A percentile compares a stretch with the other conserved stretches of the same genome.
These are phyloP conservation scores for Lactarius evosmus DNA, from an alignment of 768 basidiomycete species.

Conservation along the genomic window DNA sequence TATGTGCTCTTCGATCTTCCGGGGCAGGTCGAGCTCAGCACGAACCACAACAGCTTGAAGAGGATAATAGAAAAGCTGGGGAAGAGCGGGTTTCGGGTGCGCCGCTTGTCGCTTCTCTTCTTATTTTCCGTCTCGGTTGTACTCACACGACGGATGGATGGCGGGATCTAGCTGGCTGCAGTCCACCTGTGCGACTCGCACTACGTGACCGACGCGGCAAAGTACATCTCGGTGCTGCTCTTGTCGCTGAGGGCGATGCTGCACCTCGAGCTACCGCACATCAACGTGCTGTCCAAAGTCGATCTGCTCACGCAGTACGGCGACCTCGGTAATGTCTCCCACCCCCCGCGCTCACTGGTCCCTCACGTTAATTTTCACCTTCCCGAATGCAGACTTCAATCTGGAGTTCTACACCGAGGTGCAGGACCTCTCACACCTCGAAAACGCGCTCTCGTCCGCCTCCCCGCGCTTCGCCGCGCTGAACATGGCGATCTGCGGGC, in stretches of 20 bases:
- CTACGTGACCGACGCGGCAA: constrained; percentile 93
- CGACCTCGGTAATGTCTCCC: constrained; percentile 61
- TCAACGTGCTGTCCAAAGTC: constrained; percentile 95
- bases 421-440: constrained; percentile 88
- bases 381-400: constrained; percentile 76
- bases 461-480: constrained; percentile 71
- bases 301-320: constrained; percentile 90
- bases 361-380: neutral
- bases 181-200: constrained; percentile 97
- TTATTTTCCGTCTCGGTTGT: neutral
- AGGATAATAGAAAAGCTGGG: constrained; percentile 66
- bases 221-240: constrained; percentile 90
- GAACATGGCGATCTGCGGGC: constrained; percentile 85
- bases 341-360: too few relatives aligned
- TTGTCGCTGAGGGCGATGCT: constrained; percentile 95
- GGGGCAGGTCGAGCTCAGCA: constrained; percentile 96
- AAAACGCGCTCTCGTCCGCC: constrained; percentile 62
- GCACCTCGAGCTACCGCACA: constrained; percentile 96
- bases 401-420: constrained; percentile 98
- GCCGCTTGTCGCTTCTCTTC: constrained; percentile 31
- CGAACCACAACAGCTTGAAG: constrained; percentile 85
- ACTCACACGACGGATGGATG: neutral
- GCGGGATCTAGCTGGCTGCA: constrained; percentile 34
- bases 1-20: constrained; percentile 96
- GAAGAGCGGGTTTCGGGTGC: constrained; percentile 81